Conservation (phyloP, 192 early-diverging fungal species). For the Coemansia sp. region DNA sequence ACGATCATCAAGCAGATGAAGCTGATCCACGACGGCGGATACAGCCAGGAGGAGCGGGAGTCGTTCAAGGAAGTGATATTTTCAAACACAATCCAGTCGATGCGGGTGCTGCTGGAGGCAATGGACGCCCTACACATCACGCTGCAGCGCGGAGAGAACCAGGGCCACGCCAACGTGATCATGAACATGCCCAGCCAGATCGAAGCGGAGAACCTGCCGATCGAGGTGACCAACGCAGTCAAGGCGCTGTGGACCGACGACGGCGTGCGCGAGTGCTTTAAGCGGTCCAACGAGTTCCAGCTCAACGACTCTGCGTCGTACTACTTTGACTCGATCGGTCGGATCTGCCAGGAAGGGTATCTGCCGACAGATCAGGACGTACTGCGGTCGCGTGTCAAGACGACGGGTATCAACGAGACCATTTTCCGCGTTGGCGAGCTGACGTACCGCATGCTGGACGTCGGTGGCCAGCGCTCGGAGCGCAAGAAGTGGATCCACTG, state of each 20-base stretch:
- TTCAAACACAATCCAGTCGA: slow-evolving; percentile 93
- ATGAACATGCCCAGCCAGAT: slow-evolving; percentile 83
- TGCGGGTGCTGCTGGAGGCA: slow-evolving; percentile 93
- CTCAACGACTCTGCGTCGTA: slow-evolving; percentile 96
- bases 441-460: slow-evolving; percentile 96
- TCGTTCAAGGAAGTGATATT: slow-evolving; percentile 96
- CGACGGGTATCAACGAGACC: slow-evolving; percentile 96
- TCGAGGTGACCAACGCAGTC: slow-evolving; percentile 77
- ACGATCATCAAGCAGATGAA: slow-evolving; percentile 99
- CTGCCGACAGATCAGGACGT: slow-evolving; percentile 95
- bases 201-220: slow-evolving; percentile 81
- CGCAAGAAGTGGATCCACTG: slow-evolving; percentile 99
- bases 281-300: slow-evolving; percentile 87
- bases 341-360: slow-evolving; percentile 79
- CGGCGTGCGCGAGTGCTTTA: slow-evolving; percentile 80
- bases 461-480: slow-evolving; percentile 97
- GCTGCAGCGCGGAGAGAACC: slow-evolving; percentile 68
- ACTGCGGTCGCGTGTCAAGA: slow-evolving; percentile 94
- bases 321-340: slow-evolving; percentile 94
- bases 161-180: slow-evolving; percentile 70
- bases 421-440: slow-evolving; percentile 88
- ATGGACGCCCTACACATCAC: slow-evolving; percentile 85
- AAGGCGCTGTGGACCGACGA: slow-evolving; percentile 81
- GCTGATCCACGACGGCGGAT: slow-evolving; percentile 94
- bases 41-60: slow-evolving; percentile 84